These are phyloP conservation scores for Wakefieldia striispora DNA, from an alignment of 768 basidiomycete genomes.

Conservation along the genomic window DNA sequence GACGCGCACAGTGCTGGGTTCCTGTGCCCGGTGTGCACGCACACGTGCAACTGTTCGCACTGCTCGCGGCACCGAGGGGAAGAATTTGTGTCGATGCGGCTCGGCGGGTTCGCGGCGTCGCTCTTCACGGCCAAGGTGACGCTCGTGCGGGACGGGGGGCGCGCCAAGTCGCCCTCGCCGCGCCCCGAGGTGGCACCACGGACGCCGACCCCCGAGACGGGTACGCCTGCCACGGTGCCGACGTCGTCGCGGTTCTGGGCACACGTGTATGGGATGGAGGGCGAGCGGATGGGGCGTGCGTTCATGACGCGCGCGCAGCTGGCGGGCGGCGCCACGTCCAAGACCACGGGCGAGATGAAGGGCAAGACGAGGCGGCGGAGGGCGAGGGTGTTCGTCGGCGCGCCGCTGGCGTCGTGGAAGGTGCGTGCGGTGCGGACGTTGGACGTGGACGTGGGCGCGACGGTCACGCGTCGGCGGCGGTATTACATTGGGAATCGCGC, in stretches of 20 bases:
- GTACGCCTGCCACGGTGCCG: background rate
- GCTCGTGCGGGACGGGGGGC: constrained; percentile 20
- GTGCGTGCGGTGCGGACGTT: constrained; percentile 22
- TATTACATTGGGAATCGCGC: constrained; percentile 20
- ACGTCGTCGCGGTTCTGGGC: constrained; percentile 29
- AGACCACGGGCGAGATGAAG: background rate
- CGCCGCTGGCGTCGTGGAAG: constrained; percentile 23
- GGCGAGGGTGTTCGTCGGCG: constrained; percentile 25
- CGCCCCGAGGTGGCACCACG: too few species aligned
- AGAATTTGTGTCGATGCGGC: constrained; percentile 37
- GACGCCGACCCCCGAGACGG: constrained; percentile 3
- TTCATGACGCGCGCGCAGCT: constrained; percentile 19
- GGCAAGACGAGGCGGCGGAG: background rate
- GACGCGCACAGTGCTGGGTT: constrained; percentile 30
- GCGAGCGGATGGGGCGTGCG: constrained; percentile 26
- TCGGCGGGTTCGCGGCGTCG: constrained; percentile 21
- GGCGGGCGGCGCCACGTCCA: too few species aligned
- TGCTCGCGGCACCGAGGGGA: constrained; percentile 49
- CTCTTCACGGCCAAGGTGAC: constrained; percentile 23
- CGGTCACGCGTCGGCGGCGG: constrained; percentile 5
- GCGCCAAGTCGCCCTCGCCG: background rate
- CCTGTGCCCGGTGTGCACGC: constrained; percentile 44
- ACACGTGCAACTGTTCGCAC: constrained; percentile 47
- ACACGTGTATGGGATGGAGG: constrained; percentile 32
- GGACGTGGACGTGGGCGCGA: constrained; percentile 6